Conservation (phyloP, 2,329 filamentous ascomycete genomes). For the Waltergamsia citrina region DNA sequence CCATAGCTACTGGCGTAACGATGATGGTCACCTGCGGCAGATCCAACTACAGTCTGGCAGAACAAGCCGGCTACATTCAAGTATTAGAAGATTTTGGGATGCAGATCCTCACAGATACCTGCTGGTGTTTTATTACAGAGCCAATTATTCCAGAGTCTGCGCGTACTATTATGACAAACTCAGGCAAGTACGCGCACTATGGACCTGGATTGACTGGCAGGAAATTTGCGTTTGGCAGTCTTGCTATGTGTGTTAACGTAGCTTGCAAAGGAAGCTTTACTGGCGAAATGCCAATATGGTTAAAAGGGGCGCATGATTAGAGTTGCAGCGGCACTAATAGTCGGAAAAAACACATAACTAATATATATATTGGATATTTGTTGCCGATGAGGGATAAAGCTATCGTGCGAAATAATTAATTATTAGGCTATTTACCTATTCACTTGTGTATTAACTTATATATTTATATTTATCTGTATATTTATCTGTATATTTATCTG, state of each 20-base stretch:
- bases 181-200: conserved; percentile 36
- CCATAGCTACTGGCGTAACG: conserved; percentile 9
- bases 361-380: too few species aligned
- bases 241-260: conserved; percentile 12
- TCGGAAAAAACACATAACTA: too few species aligned
- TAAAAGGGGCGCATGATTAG: too few species aligned
- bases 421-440: too few species aligned
- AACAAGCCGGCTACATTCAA: conserved; percentile 16
- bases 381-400: too few species aligned
- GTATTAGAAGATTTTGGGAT: conserved; percentile 25
- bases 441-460: too few species aligned
- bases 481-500: too few species aligned
- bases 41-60: conserved; percentile 5
- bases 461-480: too few species aligned
- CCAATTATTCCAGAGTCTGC: conserved; percentile 20
- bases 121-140: conserved; percentile 35
- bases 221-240: conserved; percentile 13
- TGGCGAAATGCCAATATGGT: too few species aligned
- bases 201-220: conserved; percentile 14
- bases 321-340: too few species aligned
- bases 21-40: conserved; percentile 10
- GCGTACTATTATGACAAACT: conserved; percentile 31
- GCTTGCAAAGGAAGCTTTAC: conserved; percentile 7
- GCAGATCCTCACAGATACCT: conserved; percentile 31
- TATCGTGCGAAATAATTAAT: too few species aligned